Percentiles rank a stretch among this genome's conserved stretches.
Evolutionary conservation across 805 yeast species (phyloP).

Genomic region (Candida caryicola): DNA sequence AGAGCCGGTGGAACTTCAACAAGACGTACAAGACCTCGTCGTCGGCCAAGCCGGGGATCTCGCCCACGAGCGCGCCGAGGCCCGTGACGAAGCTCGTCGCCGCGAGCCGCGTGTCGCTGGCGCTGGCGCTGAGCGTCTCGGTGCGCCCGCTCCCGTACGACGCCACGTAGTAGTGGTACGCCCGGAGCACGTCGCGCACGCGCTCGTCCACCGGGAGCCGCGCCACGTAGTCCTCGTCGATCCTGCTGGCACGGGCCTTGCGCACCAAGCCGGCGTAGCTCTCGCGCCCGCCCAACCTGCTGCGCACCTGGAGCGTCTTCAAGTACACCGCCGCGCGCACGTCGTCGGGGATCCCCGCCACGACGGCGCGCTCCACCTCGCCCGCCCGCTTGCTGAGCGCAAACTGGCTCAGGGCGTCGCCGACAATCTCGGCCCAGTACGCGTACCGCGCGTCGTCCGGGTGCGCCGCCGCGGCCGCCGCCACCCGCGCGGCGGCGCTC

Average conservation of each 20-base stretch:
- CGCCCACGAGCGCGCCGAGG: constrained; percentile 17
- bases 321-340: constrained; percentile 32
- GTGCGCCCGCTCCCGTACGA: constrained; percentile 10
- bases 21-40: constrained; percentile 33
- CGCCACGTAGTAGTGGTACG: constrained; percentile 30
- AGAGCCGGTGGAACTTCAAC: constrained; percentile 31
- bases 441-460: constrained; percentile 5
- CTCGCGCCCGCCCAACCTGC: constrained; percentile 26
- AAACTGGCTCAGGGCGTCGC: constrained; percentile 14
- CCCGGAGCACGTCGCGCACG: constrained; percentile 25
- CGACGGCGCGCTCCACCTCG: constrained; percentile 22
- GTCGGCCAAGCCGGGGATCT: constrained; percentile 17
- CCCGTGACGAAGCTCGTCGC: constrained; percentile 22
- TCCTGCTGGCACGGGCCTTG: constrained; percentile 13
- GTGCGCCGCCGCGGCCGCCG: constrained; percentile 1
- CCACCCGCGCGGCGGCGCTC: constrained; percentile 1
- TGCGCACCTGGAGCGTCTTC: constrained; percentile 29
- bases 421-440: constrained; percentile 20
- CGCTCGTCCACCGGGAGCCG: constrained; percentile 15
- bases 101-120: constrained; percentile 8
- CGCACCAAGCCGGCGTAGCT: constrained; percentile 28
- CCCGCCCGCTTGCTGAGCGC: constrained; percentile 6
- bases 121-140: constrained; percentile 2
- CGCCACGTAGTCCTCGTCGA: constrained; percentile 16
- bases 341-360: constrained; percentile 29